Conservation (phyloP, 2,329 filamentous ascomycete genomes). For the Colletotrichum lentis region DNA sequence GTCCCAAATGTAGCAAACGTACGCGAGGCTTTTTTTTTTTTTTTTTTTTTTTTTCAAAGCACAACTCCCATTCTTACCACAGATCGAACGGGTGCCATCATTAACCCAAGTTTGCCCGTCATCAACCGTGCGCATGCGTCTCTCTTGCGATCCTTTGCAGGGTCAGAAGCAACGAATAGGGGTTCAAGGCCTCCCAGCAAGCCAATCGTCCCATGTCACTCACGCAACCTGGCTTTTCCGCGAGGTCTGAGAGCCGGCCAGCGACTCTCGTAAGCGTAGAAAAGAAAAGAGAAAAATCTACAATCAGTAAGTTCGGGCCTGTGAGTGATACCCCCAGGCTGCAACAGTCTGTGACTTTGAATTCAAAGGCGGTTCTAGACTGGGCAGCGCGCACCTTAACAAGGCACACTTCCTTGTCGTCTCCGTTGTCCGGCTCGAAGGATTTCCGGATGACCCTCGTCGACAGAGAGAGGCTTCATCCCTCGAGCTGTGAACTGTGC, state of each 20-base stretch:
- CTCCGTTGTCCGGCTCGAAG: background rate
- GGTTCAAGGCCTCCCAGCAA: slow-evolving; percentile 3
- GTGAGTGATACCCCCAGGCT: too few relatives aligned
- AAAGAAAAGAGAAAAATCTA: background rate
- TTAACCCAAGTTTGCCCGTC: slow-evolving; percentile 11
- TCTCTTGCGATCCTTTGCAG: background rate
- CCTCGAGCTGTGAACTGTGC: background rate
- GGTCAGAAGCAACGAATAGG: slow-evolving; percentile 28
- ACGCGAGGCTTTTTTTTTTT: background rate
- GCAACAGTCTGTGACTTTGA: background rate
- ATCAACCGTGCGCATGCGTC: slow-evolving; percentile 16
- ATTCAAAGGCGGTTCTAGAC: background rate
- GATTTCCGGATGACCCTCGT: background rate
- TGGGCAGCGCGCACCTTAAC: background rate
- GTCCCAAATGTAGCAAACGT: slow-evolving; percentile 14
- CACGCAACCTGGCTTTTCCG: background rate
- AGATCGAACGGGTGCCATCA: background rate
- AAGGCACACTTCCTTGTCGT: background rate
- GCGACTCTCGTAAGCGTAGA: background rate
- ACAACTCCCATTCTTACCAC: background rate
- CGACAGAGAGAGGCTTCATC: background rate
- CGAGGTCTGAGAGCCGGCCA: slow-evolving; percentile 20
- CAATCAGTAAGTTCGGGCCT: background rate
- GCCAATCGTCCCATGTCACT: slow-evolving; percentile 17
- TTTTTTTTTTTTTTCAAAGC: too few relatives aligned